Percentiles rank a stretch among this genome's conserved stretches.
Evolutionary conservation across 768 basidiomycete species (phyloP).

Genomic region (Dentipellis sp.): DNA sequence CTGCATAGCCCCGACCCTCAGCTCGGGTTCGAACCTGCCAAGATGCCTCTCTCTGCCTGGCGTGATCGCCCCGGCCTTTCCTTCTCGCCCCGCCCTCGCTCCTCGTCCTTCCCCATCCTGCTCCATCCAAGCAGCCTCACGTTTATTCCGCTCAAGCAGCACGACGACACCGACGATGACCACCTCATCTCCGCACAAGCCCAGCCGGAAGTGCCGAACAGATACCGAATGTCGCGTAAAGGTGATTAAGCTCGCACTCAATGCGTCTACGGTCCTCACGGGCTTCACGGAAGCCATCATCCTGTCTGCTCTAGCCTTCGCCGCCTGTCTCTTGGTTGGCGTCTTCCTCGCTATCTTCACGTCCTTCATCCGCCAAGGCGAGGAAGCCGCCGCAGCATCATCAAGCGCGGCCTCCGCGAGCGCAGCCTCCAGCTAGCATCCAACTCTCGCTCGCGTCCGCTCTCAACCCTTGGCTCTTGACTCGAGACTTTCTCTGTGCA

Average conservation of each 20-base stretch:
- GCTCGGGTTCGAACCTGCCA: too few relatives aligned
- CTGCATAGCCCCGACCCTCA: too few relatives aligned
- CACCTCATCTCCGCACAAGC: neutral
- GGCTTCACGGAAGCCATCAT: neutral
- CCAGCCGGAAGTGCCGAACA: neutral
- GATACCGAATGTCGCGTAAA: slow-evolving; percentile 1
- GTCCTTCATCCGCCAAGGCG: slow-evolving; percentile 10
- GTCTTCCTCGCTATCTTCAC: slow-evolving; percentile 11
- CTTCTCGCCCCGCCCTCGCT: too few relatives aligned
- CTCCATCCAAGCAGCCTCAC: neutral
- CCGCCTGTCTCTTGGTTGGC: slow-evolving; percentile 7
- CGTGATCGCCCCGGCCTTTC: too few relatives aligned
- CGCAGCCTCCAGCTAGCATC: too few relatives aligned
- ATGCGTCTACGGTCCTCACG: neutral
- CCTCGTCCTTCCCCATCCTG: neutral
- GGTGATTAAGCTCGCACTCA: neutral
- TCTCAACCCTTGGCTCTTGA: neutral
- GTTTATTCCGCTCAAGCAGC: neutral
- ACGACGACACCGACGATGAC: neutral
- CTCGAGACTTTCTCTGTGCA: neutral
- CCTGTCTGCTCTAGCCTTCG: slow-evolving; percentile 1
- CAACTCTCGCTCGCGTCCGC: too few relatives aligned
- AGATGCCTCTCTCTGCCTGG: too few relatives aligned
- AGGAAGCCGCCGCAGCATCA: slow-evolving; percentile 4
- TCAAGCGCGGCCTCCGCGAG: slow-evolving; percentile 5